Conservation (phyloP, 108 stramenopile genomes). For the Schizochytrium sp. region DNA sequence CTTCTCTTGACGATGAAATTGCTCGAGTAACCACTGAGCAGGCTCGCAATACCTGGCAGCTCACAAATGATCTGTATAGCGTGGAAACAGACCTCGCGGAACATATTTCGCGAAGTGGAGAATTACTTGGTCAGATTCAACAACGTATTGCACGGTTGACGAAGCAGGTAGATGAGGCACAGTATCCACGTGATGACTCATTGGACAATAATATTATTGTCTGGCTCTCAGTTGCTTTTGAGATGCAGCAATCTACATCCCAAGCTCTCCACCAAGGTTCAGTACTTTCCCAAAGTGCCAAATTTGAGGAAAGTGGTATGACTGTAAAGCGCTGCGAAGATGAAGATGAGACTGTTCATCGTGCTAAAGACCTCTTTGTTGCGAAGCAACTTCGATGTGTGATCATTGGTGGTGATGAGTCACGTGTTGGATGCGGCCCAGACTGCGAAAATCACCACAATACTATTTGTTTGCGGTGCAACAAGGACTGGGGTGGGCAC, state of each 20-base stretch:
- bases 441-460: constrained; percentile 58
- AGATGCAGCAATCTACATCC: not conserved
- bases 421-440: not conserved
- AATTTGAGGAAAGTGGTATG: constrained; percentile 63
- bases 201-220: constrained; percentile 64
- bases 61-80: constrained; percentile 61
- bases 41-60: not conserved
- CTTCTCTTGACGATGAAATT: not conserved
- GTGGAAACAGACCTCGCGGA: constrained; percentile 56
- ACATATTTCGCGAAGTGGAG: constrained; percentile 15
- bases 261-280: constrained; percentile 20
- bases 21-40: not conserved
- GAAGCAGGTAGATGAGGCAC: constrained; percentile 56
- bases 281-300: constrained; percentile 56
- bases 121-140: constrained; percentile 42
- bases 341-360: constrained; percentile 59
- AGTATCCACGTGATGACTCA: constrained; percentile 67
- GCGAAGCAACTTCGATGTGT: constrained; percentile 63
- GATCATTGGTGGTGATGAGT: constrained; percentile 65
- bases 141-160: constrained; percentile 46
- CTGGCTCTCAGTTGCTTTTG: constrained; percentile 65
- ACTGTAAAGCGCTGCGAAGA: constrained; percentile 61
- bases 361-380: constrained; percentile 34
- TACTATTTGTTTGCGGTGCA: constrained; percentile 60
- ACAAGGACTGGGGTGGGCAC: constrained; percentile 54